Evolutionary conservation across 1,139 yeast species (phyloP), one percentile per base, ranked within the genome.

Genomic region (Wickerhamiella pararugosa): DNA sequence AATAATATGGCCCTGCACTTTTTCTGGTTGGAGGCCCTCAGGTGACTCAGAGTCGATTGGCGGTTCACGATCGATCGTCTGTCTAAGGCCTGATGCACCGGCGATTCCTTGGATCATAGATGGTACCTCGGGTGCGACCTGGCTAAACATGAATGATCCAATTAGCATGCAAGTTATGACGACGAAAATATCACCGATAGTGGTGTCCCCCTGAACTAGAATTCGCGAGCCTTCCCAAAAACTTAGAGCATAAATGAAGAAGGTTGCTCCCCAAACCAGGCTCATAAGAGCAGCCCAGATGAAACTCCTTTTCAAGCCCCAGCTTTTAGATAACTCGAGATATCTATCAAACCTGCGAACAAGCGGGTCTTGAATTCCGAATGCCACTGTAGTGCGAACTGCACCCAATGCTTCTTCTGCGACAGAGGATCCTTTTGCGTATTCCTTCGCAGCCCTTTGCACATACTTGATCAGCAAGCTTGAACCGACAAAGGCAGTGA

Each of bases 1-100:
- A 46, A 66, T 73, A 36, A 82, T 70, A 40, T 73, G 58, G 7
- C 63, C 62, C 1, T 62, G 57, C 2, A 67, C 51, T n/a, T 49
- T 52, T n/a, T 42, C 48, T 37, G 32, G 39, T 32, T 58, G 61
- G 8, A 48, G 46, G n/a, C 55, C 55, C 11, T 44, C 26, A 10
- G 44, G 45, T 5, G 37, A 29, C n/a, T 42, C 34, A 25, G 54
- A 44, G 39, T 49, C 51, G 26, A 53, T 49, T 9, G 47, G 46
- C 9, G 56, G 49, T 15, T 25, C 43, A 9, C 57, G 52, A 37
- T 53, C 55, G 32, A 53, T 53, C 9, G 57, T 51, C 31, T 51
- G 53, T 41, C 54, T 54, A 26, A 55, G 50, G 43, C 53, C 50
- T 30, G 45, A 37, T 5, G 56, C 53, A 4, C 59, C 58, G 7